Base-by-base conservation (phyloP, 2,329 filamentous ascomycete genomes). In the Plectosphaerella plurivora region DNA sequence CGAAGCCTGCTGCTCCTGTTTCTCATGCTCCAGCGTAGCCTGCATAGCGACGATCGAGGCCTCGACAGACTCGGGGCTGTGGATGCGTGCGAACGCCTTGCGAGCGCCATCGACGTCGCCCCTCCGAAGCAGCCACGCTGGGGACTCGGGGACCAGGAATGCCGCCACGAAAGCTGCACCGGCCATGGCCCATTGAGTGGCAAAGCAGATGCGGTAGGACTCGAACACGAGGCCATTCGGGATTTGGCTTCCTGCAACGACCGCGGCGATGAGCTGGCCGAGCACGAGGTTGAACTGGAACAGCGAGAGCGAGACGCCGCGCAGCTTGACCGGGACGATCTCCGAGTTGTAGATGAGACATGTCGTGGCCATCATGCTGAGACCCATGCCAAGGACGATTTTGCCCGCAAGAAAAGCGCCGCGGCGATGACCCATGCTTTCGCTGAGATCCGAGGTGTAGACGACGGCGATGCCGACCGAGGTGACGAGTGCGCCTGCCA, bases 331-430 rank as follows among this genome's bases (percentile, higher is more conserved):
- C 0, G 77, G 75, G 1, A 74, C 61, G n/a, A 76, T 71, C 54
- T 80, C 76, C 15, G 75, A 78, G 56, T 77, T 69, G 62, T 77
- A 79, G 0, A 75, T 78, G 52, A 73, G 67, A 4, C 67, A 65
- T 5, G 68, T 68, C 28, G 69, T 65, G 61, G 72, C 71, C 50
- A 75, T 64, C 45, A 73, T 68, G 9, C 76, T 75, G 35, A 77
- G 69, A 1, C 71, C 65, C 46, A 69, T 59, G 8, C 76, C 75
- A 50, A 76, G 71, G n/a, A 75, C 58, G 15, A 73, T 63, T 51
- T 77, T 75, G 25, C 71, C 75, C 1, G 67, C 64, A 3, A 77
- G 65, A 57, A 78, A 77, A 9, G 72, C 57, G 24, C 62, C 60
- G 4, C 72, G 63, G 15, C 69, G 66, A 11, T 53, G 51, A 25